Base-by-base conservation (phyloP, 1,284 basidiomycete genomes). In the Vanrija sp. region DNA sequence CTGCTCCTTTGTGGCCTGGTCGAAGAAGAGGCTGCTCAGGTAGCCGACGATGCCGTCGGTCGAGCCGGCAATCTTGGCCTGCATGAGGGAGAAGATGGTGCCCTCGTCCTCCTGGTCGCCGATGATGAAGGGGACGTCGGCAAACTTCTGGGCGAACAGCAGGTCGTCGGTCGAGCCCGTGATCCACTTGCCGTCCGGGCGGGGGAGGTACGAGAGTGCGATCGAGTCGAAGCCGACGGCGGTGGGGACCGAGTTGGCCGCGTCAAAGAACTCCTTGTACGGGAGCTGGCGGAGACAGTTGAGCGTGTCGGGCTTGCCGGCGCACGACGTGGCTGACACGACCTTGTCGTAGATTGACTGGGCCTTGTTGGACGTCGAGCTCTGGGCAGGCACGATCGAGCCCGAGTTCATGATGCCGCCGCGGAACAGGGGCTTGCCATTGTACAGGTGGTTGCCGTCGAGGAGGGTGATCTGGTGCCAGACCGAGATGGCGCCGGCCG, bases 181-280 rank as follows among this genome's bases (percentile, higher is more conserved):
- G 39, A 84, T 58, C 66, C 83, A 79, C 0, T 73, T 69, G 1
- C 83, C 83, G 56, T 84, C 83, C 10, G 77, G 78, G 6, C 80
- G 74, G 42, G 81, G 82, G n/a, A 78, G 56, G 79, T 79, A 83
- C 0, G 47, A 82, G 66, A 18, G 60, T 64, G 55, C 51, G 6
- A 61, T 38, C 15, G 53, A 53, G 41, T 48, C 23, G 48, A 50
- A 61, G 7, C 53, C 56, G 8, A 59, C 42, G 8, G 56, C 41
- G 18, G 14, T 9, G 16, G 58, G 51, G 12, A 51, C 37, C 0
- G 58, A 56, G 58, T 53, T 59, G 45, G 49, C 47, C 2, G 59
- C 53, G 3, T 39, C 19, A 6, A 36, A 25, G 41, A 58, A 55
- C 36, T 52, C 3, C 0, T 61, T 54, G 49, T 77, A 80, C 3